A percentile compares a stretch with the other conserved stretches of the same genome.
These are phyloP conservation scores for Pseudopyrenochaeta lycopersici DNA, from an alignment of 2,329 filamentous ascomycete species.

Conservation along the genomic window DNA sequence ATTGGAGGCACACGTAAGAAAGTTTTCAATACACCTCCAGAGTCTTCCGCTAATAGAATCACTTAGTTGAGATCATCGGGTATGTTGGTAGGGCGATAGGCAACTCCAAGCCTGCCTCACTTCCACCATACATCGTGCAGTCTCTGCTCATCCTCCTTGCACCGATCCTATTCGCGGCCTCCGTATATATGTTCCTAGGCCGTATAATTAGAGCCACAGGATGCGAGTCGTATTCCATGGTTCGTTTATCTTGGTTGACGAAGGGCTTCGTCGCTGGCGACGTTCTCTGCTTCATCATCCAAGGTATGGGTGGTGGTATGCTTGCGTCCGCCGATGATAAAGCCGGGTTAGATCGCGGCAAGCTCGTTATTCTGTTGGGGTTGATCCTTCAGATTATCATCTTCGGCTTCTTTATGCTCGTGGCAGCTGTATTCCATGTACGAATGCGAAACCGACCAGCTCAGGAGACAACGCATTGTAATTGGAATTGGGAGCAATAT, in stretches of 20 bases:
- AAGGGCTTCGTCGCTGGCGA: conserved; percentile 63
- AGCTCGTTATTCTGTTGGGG: conserved; percentile 61
- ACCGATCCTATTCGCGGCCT: conserved; percentile 53
- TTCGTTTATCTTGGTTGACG: conserved; percentile 54
- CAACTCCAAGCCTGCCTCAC: conserved; percentile 39
- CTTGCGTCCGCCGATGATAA: conserved; percentile 29
- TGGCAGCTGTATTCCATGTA: conserved; percentile 7
- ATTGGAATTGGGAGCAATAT: background rate
- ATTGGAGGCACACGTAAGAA: conserved; percentile 58
- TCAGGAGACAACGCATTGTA: too few species aligned
- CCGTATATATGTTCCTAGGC: conserved; percentile 54
- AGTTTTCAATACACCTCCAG: too few species aligned
- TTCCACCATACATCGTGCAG: conserved; percentile 48
- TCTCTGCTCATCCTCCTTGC: conserved; percentile 50
- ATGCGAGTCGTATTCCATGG: conserved; percentile 48
- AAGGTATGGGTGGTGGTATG: conserved; percentile 51
- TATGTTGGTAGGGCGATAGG: conserved; percentile 41
- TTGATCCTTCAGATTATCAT: conserved; percentile 63
- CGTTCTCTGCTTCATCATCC: conserved; percentile 59
- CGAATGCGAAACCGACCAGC: conserved; percentile 34
- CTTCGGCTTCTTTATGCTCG: conserved; percentile 62
- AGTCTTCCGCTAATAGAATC: too few species aligned
- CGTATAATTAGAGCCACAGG: conserved; percentile 47
- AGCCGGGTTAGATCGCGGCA: conserved; percentile 41
- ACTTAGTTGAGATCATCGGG: conserved; percentile 49